Conservation (phyloP, 2,329 filamentous ascomycete species). For the Huntiella savannae region DNA sequence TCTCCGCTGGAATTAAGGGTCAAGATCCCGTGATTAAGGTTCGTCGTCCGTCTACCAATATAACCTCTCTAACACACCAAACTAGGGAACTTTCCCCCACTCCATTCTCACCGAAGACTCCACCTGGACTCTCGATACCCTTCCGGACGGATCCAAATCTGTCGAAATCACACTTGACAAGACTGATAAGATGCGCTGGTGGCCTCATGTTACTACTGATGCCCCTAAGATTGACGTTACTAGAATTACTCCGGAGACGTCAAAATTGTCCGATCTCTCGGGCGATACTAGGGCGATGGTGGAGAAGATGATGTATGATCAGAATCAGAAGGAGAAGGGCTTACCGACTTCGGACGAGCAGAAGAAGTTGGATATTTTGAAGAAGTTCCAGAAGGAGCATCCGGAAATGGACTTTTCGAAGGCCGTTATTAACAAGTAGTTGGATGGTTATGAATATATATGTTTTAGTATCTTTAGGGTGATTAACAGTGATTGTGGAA, state of each 20-base stretch:
- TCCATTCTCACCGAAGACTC: slow-evolving; percentile 67
- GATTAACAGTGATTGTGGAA: too few species aligned
- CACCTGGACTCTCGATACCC: slow-evolving; percentile 75
- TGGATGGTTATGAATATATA: slow-evolving; percentile 16
- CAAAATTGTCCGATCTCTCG: slow-evolving; percentile 78
- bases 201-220: slow-evolving; percentile 71
- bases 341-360: slow-evolving; percentile 82
- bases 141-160: slow-evolving; percentile 45
- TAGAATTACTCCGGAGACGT: slow-evolving; percentile 87
- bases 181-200: slow-evolving; percentile 95
- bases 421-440: slow-evolving; percentile 35
- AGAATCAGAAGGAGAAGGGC: slow-evolving; percentile 87
- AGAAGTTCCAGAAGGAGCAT: slow-evolving; percentile 74
- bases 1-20: slow-evolving; percentile 73
- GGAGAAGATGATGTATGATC: slow-evolving; percentile 99
- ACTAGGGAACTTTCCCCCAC: slow-evolving; percentile 71
- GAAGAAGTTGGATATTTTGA: slow-evolving; percentile 81
- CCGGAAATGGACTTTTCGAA: slow-evolving; percentile 57
- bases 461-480: not conserved
- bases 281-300: slow-evolving; percentile 93
- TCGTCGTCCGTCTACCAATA: not conserved
- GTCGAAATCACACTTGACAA: slow-evolving; percentile 86
- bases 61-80: slow-evolving; percentile 10
- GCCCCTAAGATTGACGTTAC: slow-evolving; percentile 87
- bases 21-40: slow-evolving; percentile 71